Evolutionary conservation across 2,329 filamentous ascomycete species (phyloP).

Genomic region (Arthrobotrys megalospora): DNA sequence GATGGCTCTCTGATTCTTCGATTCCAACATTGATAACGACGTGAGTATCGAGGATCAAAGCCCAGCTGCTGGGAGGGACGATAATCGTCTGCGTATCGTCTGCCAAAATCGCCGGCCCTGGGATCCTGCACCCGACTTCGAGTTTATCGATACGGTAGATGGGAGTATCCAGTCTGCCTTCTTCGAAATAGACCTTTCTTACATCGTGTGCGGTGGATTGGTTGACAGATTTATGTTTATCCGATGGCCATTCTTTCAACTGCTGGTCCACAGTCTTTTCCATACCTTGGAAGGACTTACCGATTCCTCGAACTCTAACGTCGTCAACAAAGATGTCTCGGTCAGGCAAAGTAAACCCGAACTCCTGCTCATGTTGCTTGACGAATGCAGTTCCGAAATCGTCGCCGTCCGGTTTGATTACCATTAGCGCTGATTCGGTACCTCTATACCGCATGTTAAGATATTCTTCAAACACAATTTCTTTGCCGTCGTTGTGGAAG

Average conservation of each 20-base stretch:
- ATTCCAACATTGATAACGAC: conserved; percentile 87
- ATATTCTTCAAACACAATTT: conserved; percentile 90
- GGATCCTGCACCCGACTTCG: conserved; percentile 78
- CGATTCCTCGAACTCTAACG: conserved; percentile 88
- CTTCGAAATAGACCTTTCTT: conserved; percentile 85
- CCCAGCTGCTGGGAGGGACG: conserved; percentile 82
- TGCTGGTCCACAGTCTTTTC: conserved; percentile 89
- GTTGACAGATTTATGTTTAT: conserved; percentile 67
- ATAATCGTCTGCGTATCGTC: conserved; percentile 94
- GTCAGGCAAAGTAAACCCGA: conserved; percentile 88
- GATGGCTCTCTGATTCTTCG: conserved; percentile 55
- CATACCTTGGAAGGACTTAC: conserved; percentile 84
- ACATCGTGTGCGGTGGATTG: conserved; percentile 75
- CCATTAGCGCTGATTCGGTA: conserved; percentile 92
- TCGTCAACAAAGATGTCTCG: conserved; percentile 92
- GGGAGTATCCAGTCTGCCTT: conserved; percentile 81
- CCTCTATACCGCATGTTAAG: conserved; percentile 94
- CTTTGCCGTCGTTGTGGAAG: conserved; percentile 75
- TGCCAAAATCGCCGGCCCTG: conserved; percentile 87
- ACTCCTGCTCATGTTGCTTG: conserved; percentile 90
- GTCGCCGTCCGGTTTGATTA: conserved; percentile 79
- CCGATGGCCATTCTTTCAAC: conserved; percentile 77
- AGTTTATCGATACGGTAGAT: conserved; percentile 87
- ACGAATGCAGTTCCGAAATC: conserved; percentile 88
- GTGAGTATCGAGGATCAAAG: conserved; percentile 85